phyloP scores from a whole-genome alignment of 352 stramenopile species.

The Phytopythium boreale region DNA sequence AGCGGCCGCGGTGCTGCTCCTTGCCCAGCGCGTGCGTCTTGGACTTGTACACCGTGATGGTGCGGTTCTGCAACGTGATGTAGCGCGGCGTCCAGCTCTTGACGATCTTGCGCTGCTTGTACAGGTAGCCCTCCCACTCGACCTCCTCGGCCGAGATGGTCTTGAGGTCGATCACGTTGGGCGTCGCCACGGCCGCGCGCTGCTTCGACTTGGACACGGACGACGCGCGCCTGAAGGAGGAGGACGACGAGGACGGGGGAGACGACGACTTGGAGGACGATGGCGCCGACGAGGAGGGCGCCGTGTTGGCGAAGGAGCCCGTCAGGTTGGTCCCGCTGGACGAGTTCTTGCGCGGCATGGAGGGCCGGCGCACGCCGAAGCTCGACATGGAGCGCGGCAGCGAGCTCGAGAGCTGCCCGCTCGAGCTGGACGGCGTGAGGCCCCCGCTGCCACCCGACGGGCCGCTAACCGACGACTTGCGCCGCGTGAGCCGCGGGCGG shows the following conservation, averaged over 20 bases:
- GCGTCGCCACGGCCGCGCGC: conserved; percentile 34
- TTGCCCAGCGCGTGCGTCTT: conserved; percentile 84
- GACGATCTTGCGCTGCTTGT: conserved; percentile 89
- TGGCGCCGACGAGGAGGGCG: not conserved
- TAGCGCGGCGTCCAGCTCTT: conserved; percentile 88
- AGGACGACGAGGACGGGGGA: conserved; percentile 11
- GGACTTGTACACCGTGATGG: conserved; percentile 82
- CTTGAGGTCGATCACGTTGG: conserved; percentile 86
- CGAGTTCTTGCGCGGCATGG: conserved; percentile 27
- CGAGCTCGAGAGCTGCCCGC: conserved; percentile 10
- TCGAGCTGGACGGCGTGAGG: conserved; percentile 14
- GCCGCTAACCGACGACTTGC: conserved; percentile 44
- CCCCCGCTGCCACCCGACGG: conserved; percentile 14
- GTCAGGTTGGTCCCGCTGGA: conserved; percentile 21
- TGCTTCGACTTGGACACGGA: conserved; percentile 8
- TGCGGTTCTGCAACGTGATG: conserved; percentile 82
- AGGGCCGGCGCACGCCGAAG: conserved; percentile 26
- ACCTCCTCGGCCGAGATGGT: conserved; percentile 82
- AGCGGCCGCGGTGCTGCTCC: conserved; percentile 72
- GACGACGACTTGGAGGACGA: conserved; percentile 13
- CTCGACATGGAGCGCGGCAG: conserved; percentile 18
- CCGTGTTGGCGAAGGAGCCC: conserved; percentile 4
- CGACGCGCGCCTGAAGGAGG: conserved; percentile 8
- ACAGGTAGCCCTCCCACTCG: conserved; percentile 88
- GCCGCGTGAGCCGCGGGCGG: conserved; percentile 21